Evolutionary conservation across 192 early-diverging fungal genomes (phyloP).

Genomic region (Backusella sp.): DNA sequence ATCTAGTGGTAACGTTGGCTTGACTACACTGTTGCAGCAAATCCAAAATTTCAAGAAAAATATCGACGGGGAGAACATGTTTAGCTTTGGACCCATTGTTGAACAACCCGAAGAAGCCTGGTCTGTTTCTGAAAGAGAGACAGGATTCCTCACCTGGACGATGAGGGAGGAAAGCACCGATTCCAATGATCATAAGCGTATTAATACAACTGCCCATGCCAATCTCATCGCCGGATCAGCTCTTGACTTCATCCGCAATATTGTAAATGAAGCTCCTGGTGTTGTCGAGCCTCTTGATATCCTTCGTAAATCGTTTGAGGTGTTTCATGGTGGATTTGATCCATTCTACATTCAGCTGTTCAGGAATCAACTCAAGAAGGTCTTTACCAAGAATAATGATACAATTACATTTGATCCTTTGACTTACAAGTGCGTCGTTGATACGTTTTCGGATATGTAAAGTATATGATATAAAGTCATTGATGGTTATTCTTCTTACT

Average conservation of each 20-base stretch:
- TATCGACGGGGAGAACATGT: background rate
- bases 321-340: background rate
- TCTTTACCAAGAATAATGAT: background rate
- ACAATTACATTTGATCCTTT: background rate
- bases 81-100: too few species aligned
- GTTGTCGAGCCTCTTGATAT: background rate
- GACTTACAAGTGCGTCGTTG: background rate
- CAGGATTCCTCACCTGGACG: background rate
- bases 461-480: background rate
- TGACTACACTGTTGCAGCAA: background rate
- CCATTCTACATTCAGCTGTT: background rate
- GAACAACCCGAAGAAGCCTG: background rate
- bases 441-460: background rate
- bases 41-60: background rate
- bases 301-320: background rate
- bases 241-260: background rate
- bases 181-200: background rate
- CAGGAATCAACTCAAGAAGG: background rate
- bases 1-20: background rate
- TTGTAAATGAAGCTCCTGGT: background rate
- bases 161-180: background rate
- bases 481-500: too few species aligned
- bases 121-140: background rate
- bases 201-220: background rate
- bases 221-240: background rate